Evolutionary conservation across 805 yeast genomes (phyloP).

Genomic region (Pichia nanzhaoensis): DNA sequence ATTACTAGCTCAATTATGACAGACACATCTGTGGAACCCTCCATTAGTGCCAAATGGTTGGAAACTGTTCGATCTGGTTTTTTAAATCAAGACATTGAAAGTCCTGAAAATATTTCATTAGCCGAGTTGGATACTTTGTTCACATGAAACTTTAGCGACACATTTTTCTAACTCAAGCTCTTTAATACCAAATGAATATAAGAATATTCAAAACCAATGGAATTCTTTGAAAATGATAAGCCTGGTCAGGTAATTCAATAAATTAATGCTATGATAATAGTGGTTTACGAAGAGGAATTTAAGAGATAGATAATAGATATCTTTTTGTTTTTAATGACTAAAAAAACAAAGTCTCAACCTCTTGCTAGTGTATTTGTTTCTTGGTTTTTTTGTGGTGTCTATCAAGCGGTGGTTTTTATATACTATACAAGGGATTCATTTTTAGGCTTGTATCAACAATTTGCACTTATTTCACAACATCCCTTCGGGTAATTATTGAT

Average conservation of each 20-base stretch:
- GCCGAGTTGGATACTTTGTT: slow-evolving; percentile 58
- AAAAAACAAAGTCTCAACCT: not conserved
- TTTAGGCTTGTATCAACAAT: slow-evolving; percentile 1
- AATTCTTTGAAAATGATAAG: too few relatives aligned
- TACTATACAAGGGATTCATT: not conserved
- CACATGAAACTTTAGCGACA: slow-evolving; percentile 11
- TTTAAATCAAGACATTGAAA: slow-evolving; percentile 65
- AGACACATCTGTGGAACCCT: slow-evolving; percentile 30
- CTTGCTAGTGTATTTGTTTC: not conserved
- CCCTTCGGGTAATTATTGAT: slow-evolving; percentile 5
- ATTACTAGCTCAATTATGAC: slow-evolving; percentile 30
- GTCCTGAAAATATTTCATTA: slow-evolving; percentile 72
- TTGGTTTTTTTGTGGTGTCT: slow-evolving; percentile 6
- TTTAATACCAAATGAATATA: slow-evolving; percentile 1
- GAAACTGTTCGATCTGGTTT: slow-evolving; percentile 72
- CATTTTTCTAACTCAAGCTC: not conserved
- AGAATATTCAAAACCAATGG: not conserved
- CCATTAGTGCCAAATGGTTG: slow-evolving; percentile 56
- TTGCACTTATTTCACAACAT: not conserved
- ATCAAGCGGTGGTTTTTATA: slow-evolving; percentile 9
- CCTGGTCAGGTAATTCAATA: too few relatives aligned
- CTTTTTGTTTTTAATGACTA: not conserved
- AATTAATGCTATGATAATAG: too few relatives aligned
- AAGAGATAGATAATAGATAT: too few relatives aligned
- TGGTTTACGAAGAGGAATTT: too few relatives aligned